Base-by-base conservation (phyloP, 148 eudicot species). In the Polygonum aviculare region DNA sequence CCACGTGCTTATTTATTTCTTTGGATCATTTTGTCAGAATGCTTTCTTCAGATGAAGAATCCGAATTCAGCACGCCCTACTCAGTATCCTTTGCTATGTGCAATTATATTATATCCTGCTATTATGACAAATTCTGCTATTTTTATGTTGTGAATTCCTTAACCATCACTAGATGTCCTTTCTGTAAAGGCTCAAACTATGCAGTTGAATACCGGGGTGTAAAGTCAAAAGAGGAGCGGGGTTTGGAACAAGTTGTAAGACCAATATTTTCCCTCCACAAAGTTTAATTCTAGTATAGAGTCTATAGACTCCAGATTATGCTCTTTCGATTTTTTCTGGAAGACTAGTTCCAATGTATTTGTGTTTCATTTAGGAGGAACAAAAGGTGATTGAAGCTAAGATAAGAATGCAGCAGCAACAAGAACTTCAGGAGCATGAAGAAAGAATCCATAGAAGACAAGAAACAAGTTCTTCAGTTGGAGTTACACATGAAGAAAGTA, bases 21-120 rank as follows among this genome's bases (percentile, higher is more conserved):
- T 21, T 45, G 45, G 69, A 40, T 70, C 79, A 70, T 69, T 78
- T 63, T 73, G 60, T 40, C 87, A 96, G 99, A 96, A 84, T 96
- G 99, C 83, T 96, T 96, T 77, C 80, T 96, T 83, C 99, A 96
- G 90, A 96, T 96, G 99, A 96, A 96, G 93, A 88, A 94, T 75
- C 98, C 99, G 36, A 84, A 91, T 83, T 96, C 99, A 15, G 86
- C 94, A 57, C 90, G 92, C 60, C 99, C 99, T 19, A 93, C 99
- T 21, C 98, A 91, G 99, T 93, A 96, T 96, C 97, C 98, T 93
- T 81, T 55, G 80, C 2, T 35, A 33, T 12, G 19, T 26, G 21
- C 5, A 69, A 18, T 14, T 31, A 69, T 12, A 45, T 14, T 19
- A 54, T n/a, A 5, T n/a, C 35, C 9, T 48, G 15, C 21, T 72